phyloP scores from a whole-genome alignment of 148 eudicot species.

The Cornus controversa region DNA sequence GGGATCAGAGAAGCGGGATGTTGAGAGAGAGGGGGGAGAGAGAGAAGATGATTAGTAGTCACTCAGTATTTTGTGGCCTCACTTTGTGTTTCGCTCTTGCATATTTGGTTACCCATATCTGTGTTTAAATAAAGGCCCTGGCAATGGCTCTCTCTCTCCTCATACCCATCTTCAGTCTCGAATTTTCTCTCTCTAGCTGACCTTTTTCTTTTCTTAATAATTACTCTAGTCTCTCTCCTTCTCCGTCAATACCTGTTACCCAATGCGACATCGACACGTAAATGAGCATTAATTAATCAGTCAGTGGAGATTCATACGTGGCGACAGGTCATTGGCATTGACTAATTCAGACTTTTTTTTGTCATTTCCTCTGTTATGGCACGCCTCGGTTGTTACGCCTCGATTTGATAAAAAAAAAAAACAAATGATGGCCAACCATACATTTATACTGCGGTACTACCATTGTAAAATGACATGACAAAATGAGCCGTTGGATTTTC shows the following conservation, averaged over 20 bases:
- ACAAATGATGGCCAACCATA: background rate
- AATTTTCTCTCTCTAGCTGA: conserved; percentile 5
- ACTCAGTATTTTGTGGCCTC: conserved; percentile 23
- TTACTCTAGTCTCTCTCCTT: too few species aligned
- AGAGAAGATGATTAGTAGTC: conserved; percentile 6
- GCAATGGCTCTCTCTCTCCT: conserved; percentile 16
- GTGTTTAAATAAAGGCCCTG: conserved; percentile 20
- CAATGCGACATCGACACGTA: conserved; percentile 1
- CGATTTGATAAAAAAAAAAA: background rate
- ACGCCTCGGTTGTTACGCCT: background rate
- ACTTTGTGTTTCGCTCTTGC: conserved; percentile 32
- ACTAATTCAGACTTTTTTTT: conserved; percentile 13
- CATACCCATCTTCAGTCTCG: too few species aligned
- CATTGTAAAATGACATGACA: too few species aligned
- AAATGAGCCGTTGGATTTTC: background rate
- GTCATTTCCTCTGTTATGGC: too few species aligned
- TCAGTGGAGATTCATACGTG: conserved; percentile 11
- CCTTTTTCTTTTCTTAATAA: background rate
- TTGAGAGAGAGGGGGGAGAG: conserved; percentile 17
- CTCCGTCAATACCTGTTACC: background rate
- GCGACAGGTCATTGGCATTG: background rate
- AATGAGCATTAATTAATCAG: background rate
- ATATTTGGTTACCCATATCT: background rate
- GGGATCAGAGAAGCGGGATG: conserved; percentile 55
- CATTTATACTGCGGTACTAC: too few species aligned